Percentiles rank a stretch among this genome's conserved stretches.
Conservation (phyloP, 768 basidiomycete genomes). For the Panus rudis region DNA sequence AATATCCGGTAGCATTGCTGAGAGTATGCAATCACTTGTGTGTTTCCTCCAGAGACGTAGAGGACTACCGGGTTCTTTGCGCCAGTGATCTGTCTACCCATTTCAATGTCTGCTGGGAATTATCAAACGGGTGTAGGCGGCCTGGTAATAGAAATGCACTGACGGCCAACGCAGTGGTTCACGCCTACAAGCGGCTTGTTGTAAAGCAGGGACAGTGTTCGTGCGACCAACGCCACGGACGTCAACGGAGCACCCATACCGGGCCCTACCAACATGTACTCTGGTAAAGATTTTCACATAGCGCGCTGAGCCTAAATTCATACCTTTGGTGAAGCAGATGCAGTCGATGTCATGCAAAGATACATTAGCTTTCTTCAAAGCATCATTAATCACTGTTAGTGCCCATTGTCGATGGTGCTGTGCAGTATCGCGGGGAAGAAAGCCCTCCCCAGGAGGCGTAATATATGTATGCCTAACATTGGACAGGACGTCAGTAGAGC, state of each 20-base stretch:
- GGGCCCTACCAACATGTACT: slow-evolving; percentile 56
- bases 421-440: slow-evolving; percentile 93
- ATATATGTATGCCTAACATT: slow-evolving; percentile 98
- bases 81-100: slow-evolving; percentile 92
- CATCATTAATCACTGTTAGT: slow-evolving; percentile 71
- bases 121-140: background rate
- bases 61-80: slow-evolving; percentile 94
- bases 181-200: slow-evolving; percentile 91
- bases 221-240: slow-evolving; percentile 89
- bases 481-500: slow-evolving; percentile 70
- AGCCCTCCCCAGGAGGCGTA: slow-evolving; percentile 96
- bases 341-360: slow-evolving; percentile 81
- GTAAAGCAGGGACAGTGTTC: slow-evolving; percentile 83
- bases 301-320: slow-evolving; percentile 1
- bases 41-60: slow-evolving; percentile 98
- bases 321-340: slow-evolving; percentile 96
- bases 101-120: slow-evolving; percentile 79
- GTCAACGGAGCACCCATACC: slow-evolving; percentile 98
- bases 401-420: slow-evolving; percentile 94
- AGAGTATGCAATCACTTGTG: slow-evolving; percentile 98
- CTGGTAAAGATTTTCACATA: background rate
- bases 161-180: slow-evolving; percentile 99
- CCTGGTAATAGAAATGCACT: slow-evolving; percentile 22
- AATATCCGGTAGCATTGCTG: slow-evolving; percentile 97
- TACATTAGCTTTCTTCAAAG: slow-evolving; percentile 58